Percentiles rank a stretch among this genome's conserved stretches.
phyloP scores from a whole-genome alignment of 2,329 filamentous ascomycete species.

The Ceratocystis eucalypticola region DNA sequence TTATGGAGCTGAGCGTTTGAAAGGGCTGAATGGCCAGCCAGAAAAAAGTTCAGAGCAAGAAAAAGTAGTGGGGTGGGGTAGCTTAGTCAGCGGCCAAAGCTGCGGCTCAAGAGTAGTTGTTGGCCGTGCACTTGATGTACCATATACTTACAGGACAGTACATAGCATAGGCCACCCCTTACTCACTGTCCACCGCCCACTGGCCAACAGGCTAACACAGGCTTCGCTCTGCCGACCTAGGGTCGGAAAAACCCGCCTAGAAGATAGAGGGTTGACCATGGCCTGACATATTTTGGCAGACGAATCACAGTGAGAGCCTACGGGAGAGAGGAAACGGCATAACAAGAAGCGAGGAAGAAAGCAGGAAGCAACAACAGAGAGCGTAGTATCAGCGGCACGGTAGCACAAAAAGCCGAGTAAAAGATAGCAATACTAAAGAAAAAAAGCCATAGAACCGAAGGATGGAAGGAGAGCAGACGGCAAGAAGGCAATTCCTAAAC shows the following conservation, averaged over 20 bases:
- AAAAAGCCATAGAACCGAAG: conserved; percentile 19
- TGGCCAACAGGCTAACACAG: neutral
- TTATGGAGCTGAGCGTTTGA: neutral
- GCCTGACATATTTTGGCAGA: conserved; percentile 1
- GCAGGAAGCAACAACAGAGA: neutral
- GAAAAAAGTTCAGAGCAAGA: neutral
- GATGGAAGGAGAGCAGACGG: conserved; percentile 13
- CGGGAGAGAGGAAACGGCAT: neutral
- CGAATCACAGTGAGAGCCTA: conserved; percentile 11
- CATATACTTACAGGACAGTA: neutral
- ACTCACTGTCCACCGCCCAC: too few species aligned
- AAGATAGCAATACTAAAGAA: neutral
- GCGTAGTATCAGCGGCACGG: neutral
- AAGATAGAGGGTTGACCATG: conserved; percentile 13
- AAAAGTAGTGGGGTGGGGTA: neutral
- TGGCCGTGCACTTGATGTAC: neutral
- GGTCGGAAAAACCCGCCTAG: conserved; percentile 21
- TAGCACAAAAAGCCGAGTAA: conserved; percentile 6
- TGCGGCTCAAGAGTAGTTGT: neutral
- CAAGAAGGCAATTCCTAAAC: neutral
- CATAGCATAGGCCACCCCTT: neutral
- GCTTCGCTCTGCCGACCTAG: neutral
- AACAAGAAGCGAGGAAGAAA: neutral
- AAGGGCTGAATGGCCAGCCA: neutral
- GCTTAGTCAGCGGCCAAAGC: neutral